Evolutionary conservation across 2,329 filamentous ascomycete genomes (phyloP).

Genomic region (Phoma sp.): DNA sequence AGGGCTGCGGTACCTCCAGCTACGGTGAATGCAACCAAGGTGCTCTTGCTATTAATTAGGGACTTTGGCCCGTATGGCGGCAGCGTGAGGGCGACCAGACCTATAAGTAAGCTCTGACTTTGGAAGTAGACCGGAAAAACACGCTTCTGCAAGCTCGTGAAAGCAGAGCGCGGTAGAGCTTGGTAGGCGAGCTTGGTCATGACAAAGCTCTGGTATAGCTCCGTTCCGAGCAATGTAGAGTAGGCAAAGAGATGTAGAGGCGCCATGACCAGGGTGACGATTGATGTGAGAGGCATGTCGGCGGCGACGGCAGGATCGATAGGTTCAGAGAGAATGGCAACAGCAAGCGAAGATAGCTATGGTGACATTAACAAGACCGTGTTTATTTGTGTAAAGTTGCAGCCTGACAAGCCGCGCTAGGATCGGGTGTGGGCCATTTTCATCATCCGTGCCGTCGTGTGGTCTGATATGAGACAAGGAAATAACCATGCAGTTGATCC

Average conservation of each 20-base stretch:
- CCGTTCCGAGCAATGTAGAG: conserved; percentile 50
- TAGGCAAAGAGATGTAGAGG: conserved; percentile 51
- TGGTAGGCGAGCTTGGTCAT: conserved; percentile 51
- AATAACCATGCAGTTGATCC: no score
- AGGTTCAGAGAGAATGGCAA: neutral
- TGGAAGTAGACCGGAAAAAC: conserved; percentile 53
- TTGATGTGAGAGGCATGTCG: conserved; percentile 11
- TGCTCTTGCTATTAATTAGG: conserved; percentile 26
- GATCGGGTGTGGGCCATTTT: neutral
- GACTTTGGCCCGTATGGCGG: conserved; percentile 45
- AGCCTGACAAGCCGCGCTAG: neutral
- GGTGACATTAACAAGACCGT: neutral
- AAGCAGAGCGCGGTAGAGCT: conserved; percentile 47
- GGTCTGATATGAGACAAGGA: neutral
- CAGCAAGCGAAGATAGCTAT: neutral
- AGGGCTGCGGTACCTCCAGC: conserved; percentile 42
- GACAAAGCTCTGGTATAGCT: conserved; percentile 52
- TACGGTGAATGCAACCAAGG: conserved; percentile 39
- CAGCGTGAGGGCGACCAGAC: conserved; percentile 44
- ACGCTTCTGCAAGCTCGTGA: conserved; percentile 50
- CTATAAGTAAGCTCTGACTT: conserved; percentile 45
- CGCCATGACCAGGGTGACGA: conserved; percentile 15
- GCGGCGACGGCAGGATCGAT: neutral
- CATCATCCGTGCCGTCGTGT: conserved; percentile 1
- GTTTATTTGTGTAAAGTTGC: neutral